A percentile compares a stretch with the other conserved stretches of the same genome.
These are phyloP conservation scores for Auriscalpium orientale DNA, from an alignment of 768 basidiomycete species.

Conservation along the genomic window DNA sequence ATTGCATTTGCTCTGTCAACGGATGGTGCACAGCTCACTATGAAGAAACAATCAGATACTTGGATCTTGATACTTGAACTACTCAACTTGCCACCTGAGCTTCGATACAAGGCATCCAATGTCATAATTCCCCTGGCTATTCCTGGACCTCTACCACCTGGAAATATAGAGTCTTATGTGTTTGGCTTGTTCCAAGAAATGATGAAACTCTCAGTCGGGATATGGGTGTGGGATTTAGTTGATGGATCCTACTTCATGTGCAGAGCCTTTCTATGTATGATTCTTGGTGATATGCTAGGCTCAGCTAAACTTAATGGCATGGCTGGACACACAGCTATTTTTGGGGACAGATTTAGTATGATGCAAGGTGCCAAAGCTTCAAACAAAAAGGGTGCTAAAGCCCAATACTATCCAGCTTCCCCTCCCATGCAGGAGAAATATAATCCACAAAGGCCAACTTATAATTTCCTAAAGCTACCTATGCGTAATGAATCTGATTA, in stretches of 20 bases:
- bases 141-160: background rate
- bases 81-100: no score
- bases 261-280: constrained; percentile 16
- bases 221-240: background rate
- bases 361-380: background rate
- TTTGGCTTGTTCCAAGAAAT: background rate
- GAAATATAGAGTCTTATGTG: background rate
- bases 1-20: constrained; percentile 20
- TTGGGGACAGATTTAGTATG: constrained; percentile 25
- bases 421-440: background rate
- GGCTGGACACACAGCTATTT: constrained; percentile 4
- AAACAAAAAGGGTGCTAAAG: background rate
- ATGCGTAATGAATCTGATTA: background rate
- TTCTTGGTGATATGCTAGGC: constrained; percentile 26
- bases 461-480: background rate
- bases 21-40: constrained; percentile 24
- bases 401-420: background rate
- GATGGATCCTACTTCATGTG: background rate
- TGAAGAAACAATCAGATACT: constrained; percentile 26
- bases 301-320: constrained; percentile 19
- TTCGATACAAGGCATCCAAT: background rate
- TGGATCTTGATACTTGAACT: constrained; percentile 20
- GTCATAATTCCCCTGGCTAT: background rate
- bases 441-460: background rate
- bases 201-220: background rate